phyloP scores from a whole-genome alignment of 805 yeast genomes.

The Metschnikowia bowlesiae region DNA sequence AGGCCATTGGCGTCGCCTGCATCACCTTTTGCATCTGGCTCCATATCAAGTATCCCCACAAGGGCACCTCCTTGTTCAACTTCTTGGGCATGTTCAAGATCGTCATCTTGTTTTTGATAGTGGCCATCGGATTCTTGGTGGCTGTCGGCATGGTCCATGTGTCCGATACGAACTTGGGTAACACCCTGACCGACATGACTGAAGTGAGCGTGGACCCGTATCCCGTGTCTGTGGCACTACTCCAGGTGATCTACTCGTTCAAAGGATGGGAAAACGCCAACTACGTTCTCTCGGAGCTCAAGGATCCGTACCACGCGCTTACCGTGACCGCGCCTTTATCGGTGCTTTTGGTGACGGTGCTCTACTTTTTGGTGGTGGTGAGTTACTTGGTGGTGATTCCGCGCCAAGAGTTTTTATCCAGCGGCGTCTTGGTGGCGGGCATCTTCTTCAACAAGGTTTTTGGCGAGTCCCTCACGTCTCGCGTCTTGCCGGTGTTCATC shows the following conservation, averaged over 20 bases:
- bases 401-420: conserved; percentile 41
- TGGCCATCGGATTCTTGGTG: conserved; percentile 44
- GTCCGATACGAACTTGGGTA: not conserved
- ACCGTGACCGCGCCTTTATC: conserved; percentile 61
- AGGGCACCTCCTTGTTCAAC: conserved; percentile 50
- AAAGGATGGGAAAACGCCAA: conserved; percentile 72
- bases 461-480: conserved; percentile 48
- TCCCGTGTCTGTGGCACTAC: conserved; percentile 50
- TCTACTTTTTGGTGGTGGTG: conserved; percentile 53
- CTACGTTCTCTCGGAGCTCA: conserved; percentile 55
- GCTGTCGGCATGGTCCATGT: conserved; percentile 25
- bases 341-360: conserved; percentile 45
- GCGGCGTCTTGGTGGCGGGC: conserved; percentile 65
- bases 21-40: conserved; percentile 44
- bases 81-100: conserved; percentile 53
- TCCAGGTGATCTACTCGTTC: conserved; percentile 59
- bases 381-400: conserved; percentile 56
- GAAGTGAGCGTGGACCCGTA: conserved; percentile 31
- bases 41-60: conserved; percentile 46
- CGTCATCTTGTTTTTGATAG: conserved; percentile 45
- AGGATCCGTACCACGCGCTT: conserved; percentile 52
- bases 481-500: conserved; percentile 52
- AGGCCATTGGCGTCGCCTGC: conserved; percentile 47
- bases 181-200: not conserved
- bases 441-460: conserved; percentile 53